Evolutionary conservation across 202 grass and related monocot genomes (phyloP).

Genomic region (Panicum hallii): DNA sequence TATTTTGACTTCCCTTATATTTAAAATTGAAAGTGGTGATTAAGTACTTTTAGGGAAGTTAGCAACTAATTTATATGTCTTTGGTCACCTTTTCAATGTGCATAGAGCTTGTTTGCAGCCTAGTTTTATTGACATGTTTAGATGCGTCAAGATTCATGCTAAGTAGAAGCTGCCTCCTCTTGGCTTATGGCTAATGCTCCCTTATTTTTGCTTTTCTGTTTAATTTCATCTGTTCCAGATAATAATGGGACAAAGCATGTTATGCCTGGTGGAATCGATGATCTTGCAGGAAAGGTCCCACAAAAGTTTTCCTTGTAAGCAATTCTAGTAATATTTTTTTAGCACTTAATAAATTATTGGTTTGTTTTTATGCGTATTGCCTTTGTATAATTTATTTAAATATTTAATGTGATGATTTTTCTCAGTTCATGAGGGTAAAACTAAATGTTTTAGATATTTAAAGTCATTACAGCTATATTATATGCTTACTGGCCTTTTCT

Average conservation of each 20-base stretch:
- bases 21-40: slow-evolving; percentile 3
- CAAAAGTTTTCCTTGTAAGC: slow-evolving; percentile 67
- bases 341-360: slow-evolving; percentile 22
- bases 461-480: slow-evolving; percentile 14
- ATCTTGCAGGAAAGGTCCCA: slow-evolving; percentile 48
- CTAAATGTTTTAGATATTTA: slow-evolving; percentile 19
- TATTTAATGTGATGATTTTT: neutral
- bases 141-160: neutral
- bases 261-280: slow-evolving; percentile 39
- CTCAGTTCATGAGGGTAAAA: neutral
- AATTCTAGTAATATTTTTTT: slow-evolving; percentile 32
- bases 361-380: slow-evolving; percentile 2
- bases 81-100: neutral
- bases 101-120: slow-evolving; percentile 1
- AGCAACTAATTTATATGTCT: slow-evolving; percentile 7
- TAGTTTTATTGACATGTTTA: slow-evolving; percentile 14
- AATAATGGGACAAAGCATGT: slow-evolving; percentile 54
- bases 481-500: slow-evolving; percentile 12
- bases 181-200: neutral
- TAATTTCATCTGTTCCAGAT: slow-evolving; percentile 56
- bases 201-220: slow-evolving; percentile 28
- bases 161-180: slow-evolving; percentile 10
- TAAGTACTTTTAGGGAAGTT: slow-evolving; percentile 11
- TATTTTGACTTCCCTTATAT: slow-evolving; percentile 14
- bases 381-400: slow-evolving; percentile 30